Conservation (phyloP, 2,329 filamentous ascomycete genomes). For the Trichoderma guizhouense region DNA sequence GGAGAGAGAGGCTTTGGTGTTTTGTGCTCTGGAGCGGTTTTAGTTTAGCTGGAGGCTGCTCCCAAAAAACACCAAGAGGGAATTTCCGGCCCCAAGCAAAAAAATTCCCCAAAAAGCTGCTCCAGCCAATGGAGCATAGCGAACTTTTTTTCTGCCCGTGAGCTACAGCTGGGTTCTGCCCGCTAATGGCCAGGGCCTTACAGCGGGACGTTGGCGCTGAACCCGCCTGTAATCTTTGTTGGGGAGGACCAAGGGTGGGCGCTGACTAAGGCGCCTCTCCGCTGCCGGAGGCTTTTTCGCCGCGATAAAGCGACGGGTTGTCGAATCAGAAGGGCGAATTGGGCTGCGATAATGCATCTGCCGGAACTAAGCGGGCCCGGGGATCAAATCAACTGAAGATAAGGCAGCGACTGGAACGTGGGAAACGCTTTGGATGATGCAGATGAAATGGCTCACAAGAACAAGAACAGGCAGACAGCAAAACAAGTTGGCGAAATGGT, state of each 20-base stretch:
- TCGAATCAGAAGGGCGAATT: conserved; percentile 2
- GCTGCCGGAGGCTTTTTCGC: background rate
- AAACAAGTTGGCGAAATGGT: background rate
- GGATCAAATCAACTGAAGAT: background rate
- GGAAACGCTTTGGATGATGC: background rate
- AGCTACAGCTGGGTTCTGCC: conserved; percentile 16
- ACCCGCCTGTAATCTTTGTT: conserved; percentile 19
- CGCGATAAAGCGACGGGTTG: background rate
- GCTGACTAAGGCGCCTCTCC: conserved; percentile 15
- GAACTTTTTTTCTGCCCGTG: background rate
- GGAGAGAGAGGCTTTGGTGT: background rate
- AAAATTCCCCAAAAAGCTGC: background rate
- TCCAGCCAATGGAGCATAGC: background rate
- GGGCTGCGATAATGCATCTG: background rate
- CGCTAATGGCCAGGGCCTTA: conserved; percentile 14
- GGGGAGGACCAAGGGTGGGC: conserved; percentile 5
- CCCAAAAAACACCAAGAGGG: conserved; percentile 17
- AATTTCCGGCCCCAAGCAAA: conserved; percentile 19
- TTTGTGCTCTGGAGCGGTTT: background rate
- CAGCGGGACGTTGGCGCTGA: conserved; percentile 7
- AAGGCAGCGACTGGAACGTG: background rate
- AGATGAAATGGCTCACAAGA: background rate
- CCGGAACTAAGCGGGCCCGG: background rate
- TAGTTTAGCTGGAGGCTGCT: conserved; percentile 9
- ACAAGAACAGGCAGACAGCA: background rate